Percentiles rank a stretch among this genome's conserved stretches.
These are phyloP conservation scores for Hordeum marinum DNA, from an alignment of 176 grass and related monocot species.

Conservation along the genomic window DNA sequence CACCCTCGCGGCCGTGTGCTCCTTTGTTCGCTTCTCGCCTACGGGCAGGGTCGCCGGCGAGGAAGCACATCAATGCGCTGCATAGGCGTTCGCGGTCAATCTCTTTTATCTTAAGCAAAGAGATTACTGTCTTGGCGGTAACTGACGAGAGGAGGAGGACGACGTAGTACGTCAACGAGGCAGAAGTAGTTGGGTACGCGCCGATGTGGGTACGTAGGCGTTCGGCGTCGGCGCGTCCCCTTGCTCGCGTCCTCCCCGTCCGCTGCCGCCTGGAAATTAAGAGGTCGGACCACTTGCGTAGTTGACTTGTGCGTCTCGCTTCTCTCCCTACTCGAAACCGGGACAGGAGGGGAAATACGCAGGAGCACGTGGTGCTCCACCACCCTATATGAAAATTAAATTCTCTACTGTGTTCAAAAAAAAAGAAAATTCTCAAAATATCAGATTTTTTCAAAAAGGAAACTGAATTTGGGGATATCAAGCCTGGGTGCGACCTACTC, in stretches of 20 bases:
- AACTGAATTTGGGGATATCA: too few relatives aligned
- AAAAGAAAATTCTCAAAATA: too few relatives aligned
- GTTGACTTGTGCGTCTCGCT: not conserved
- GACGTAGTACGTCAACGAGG: not conserved
- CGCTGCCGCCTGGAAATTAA: not conserved
- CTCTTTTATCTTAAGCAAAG: not conserved
- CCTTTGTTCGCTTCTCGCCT: slow-evolving; percentile 15
- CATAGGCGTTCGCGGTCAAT: not conserved
- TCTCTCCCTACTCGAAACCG: not conserved
- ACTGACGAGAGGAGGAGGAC: not conserved
- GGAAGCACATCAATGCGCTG: slow-evolving; percentile 13
- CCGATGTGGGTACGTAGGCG: not conserved
- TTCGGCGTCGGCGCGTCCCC: not conserved
- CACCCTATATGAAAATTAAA: too few relatives aligned
- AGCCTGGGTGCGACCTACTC: too few relatives aligned
- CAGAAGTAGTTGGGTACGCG: not conserved
- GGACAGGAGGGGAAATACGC: too few relatives aligned
- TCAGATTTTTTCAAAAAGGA: too few relatives aligned
- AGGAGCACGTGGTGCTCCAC: too few relatives aligned
- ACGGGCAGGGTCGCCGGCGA: not conserved
- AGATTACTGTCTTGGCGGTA: not conserved
- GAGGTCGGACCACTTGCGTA: not conserved
- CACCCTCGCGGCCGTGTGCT: not conserved
- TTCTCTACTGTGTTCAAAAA: too few relatives aligned
- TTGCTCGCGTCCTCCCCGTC: slow-evolving; percentile 7